Conservation (phyloP, 2,329 filamentous ascomycete species). For the Monosporascus sp. region DNA sequence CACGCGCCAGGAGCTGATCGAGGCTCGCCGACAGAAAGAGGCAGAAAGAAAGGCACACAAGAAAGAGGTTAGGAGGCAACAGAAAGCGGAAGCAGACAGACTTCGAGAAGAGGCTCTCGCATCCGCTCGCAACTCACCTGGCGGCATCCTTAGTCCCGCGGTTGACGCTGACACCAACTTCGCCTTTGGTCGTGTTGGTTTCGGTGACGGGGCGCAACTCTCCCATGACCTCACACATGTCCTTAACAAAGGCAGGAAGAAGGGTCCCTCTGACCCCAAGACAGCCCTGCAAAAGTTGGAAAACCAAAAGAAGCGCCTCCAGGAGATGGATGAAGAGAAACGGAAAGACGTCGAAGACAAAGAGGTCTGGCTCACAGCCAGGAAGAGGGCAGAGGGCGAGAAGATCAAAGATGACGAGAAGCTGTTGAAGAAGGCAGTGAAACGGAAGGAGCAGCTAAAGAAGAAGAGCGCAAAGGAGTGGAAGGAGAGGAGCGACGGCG, state of each 20-base stretch:
- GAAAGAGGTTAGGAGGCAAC: constrained; percentile 72
- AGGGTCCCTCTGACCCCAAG: constrained; percentile 78
- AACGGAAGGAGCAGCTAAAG: constrained; percentile 86
- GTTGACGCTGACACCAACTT: constrained; percentile 62
- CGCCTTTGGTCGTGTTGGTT: constrained; percentile 86
- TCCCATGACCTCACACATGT: constrained; percentile 62
- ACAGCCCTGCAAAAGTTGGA: constrained; percentile 82
- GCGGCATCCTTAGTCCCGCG: constrained; percentile 50
- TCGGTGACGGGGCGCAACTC: constrained; percentile 76
- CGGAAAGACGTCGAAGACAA: constrained; percentile 86
- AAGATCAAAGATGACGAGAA: constrained; percentile 81
- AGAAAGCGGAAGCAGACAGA: constrained; percentile 72
- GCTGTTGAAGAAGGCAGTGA: constrained; percentile 87
- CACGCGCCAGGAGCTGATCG: constrained; percentile 87
- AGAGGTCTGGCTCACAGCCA: constrained; percentile 87
- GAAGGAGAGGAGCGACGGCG: constrained; percentile 65
- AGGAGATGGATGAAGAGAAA: constrained; percentile 71
- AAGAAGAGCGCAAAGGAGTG: constrained; percentile 90
- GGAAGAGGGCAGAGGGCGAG: constrained; percentile 83
- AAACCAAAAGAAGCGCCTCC: constrained; percentile 77
- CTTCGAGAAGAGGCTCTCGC: constrained; percentile 58
- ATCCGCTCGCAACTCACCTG: constrained; percentile 55
- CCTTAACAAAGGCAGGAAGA: constrained; percentile 65
- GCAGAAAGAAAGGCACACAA: constrained; percentile 82
- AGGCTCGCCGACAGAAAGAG: constrained; percentile 81